These are phyloP conservation scores for Brachypodium distachyon DNA, from an alignment of 202 grass and related monocot genomes.

Conservation along the genomic window DNA sequence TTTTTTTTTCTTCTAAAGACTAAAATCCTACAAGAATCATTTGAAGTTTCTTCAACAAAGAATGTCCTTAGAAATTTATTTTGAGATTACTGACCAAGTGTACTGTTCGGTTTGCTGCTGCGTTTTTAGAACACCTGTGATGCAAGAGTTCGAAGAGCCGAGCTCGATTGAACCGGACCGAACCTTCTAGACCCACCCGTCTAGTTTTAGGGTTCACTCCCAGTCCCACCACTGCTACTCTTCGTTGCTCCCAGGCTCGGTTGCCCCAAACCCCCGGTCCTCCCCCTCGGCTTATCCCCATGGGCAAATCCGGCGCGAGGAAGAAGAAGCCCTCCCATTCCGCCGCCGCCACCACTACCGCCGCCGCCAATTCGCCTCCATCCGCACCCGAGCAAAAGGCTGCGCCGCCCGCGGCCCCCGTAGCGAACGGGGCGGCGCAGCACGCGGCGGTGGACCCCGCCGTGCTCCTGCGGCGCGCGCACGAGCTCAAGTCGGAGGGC, in stretches of 20 bases:
- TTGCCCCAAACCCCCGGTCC: neutral
- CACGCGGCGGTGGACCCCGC: slow-evolving; percentile 14
- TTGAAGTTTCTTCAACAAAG: no score
- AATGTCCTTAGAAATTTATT: no score
- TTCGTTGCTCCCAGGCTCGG: neutral
- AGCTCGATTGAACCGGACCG: neutral
- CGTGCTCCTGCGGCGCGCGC: slow-evolving; percentile 62
- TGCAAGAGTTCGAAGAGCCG: no score
- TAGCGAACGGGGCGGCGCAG: neutral
- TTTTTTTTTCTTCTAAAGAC: no score
- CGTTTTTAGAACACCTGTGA: no score
- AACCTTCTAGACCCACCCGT: neutral
- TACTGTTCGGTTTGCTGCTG: no score
- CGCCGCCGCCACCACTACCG: neutral
- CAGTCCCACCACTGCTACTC: neutral
- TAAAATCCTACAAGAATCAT: no score
- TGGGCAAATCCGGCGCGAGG: slow-evolving; percentile 25
- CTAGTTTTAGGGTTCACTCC: neutral
- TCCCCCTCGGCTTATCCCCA: neutral
- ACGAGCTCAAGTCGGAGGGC: slow-evolving; percentile 93
- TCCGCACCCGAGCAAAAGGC: neutral
- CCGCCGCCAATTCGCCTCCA: neutral
- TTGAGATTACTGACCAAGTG: no score
- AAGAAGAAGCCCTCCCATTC: slow-evolving; percentile 63
- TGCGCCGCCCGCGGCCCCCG: neutral